Evolutionary conservation across 108 stramenopile species (phyloP), one percentile per base, ranked within the genome.

Genomic region (Seminavis robusta): DNA sequence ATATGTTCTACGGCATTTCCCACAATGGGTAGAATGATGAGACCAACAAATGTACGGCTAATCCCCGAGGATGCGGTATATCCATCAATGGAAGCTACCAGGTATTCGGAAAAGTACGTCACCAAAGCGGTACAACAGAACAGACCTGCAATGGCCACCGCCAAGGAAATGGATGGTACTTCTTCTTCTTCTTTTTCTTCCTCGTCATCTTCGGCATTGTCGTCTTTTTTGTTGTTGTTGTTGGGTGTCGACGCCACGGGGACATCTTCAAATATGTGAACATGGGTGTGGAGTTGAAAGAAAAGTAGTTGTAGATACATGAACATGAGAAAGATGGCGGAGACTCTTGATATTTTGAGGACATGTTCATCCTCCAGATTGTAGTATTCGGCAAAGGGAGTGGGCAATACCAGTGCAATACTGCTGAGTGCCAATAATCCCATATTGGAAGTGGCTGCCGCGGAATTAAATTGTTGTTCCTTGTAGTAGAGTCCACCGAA

Each of bases 1-100:
- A 90, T 75, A 49, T 95, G 96, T 54, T 95, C 94, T 2, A 92
- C 96, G 23, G 94, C 96, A 69, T 95, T 95, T 28, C 95, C 95
- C 10, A 97, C 91, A 23, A 97, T 86, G 2, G 95, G 95, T 1
- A 97, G 51, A 46, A 97, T 76, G 44, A 97, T 92, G 6, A 94
- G 47, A 45, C 94, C 93, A 6, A 95, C 90, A 80, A 97, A 97
- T 4, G 87, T 88, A 50, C 77, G 60, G 43, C 83, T 76, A 31
- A 97, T 61, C 28, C 87, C 84, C 33, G 84, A 88, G 10, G 69
- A 51, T 10, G 58, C 66, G 24, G 84, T 76, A 61, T 87, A 94
- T 30, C 81, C 94, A 73, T 95, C 92, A 62, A 97, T 92, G 54
- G 86, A 80, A 1, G 48, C 77, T 20, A 92, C 89, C 26, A 95